Conservation (phyloP, 345 rosid genomes). For the Populus nigra region DNA sequence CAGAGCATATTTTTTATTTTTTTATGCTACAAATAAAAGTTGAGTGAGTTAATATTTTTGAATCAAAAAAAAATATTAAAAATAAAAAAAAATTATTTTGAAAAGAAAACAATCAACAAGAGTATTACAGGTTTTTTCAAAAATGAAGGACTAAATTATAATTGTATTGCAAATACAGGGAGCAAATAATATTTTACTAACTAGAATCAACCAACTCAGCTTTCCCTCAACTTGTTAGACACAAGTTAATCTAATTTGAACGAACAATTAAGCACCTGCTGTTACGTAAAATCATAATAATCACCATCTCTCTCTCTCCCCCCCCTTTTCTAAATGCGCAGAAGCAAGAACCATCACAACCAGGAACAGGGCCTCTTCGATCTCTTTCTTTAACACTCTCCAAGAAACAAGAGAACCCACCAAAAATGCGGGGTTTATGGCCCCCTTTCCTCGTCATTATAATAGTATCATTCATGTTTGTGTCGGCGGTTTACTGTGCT, state of each 20-base stretch:
- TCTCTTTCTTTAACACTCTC: conserved; percentile 10
- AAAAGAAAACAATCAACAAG: not conserved
- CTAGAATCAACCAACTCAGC: not conserved
- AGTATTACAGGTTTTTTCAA: too few relatives aligned
- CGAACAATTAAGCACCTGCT: not conserved
- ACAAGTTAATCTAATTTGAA: not conserved
- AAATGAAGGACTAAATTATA: not conserved
- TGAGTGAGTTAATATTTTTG: too few relatives aligned
- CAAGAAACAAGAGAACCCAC: not conserved
- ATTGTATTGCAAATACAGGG: not conserved
- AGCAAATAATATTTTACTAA: too few relatives aligned
- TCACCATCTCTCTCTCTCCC: not conserved
- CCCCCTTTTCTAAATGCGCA: conserved; percentile 31
- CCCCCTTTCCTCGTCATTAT: conserved; percentile 22
- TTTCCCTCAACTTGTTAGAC: not conserved
- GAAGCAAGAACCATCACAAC: conserved; percentile 26
- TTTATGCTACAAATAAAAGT: too few relatives aligned
- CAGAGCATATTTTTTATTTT: too few relatives aligned
- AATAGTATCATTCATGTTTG: conserved; percentile 10
- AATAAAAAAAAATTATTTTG: too few relatives aligned
- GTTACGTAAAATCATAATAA: conserved; percentile 2
- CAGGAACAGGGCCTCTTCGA: conserved; percentile 4
- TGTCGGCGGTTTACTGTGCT: conserved; percentile 36
- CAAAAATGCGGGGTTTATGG: conserved; percentile 33
- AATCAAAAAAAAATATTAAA: too few relatives aligned